phyloP scores from a whole-genome alignment of 129 eudicot genomes.

The Chrysanthemum makinoi region DNA sequence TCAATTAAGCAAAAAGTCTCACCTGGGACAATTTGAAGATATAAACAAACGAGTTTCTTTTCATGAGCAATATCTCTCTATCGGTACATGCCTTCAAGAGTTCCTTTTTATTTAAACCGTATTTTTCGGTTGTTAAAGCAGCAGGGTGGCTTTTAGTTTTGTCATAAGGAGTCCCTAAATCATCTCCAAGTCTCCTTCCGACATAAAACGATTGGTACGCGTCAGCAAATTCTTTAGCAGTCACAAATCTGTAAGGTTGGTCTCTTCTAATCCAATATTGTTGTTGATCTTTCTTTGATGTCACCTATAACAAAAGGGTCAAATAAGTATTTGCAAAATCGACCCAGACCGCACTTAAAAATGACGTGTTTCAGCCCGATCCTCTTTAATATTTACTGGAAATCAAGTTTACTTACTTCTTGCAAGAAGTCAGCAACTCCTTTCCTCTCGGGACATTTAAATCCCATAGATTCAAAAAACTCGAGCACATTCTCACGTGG shows the following conservation, averaged over 20 bases:
- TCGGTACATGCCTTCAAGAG: constrained; percentile 55
- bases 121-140: constrained; percentile 53
- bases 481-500: constrained; percentile 68
- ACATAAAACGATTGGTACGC: constrained; percentile 51
- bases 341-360: background rate
- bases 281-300: constrained; percentile 71
- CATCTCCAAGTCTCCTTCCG: constrained; percentile 42
- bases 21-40: constrained; percentile 48
- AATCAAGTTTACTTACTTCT: constrained; percentile 38
- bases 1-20: constrained; percentile 10
- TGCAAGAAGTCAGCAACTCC: constrained; percentile 69
- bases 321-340: background rate
- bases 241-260: constrained; percentile 49
- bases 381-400: background rate
- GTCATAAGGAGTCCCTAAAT: constrained; percentile 44
- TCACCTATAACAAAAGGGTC: constrained; percentile 37
- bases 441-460: constrained; percentile 60
- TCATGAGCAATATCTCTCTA: constrained; percentile 62
- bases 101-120: constrained; percentile 54
- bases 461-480: constrained; percentile 62
- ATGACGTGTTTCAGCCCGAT: background rate
- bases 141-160: constrained; percentile 66
- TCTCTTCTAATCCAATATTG: constrained; percentile 60
- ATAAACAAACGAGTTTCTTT: constrained; percentile 59
- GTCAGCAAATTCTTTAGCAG: constrained; percentile 56